Evolutionary conservation across 805 yeast genomes (phyloP).

Genomic region (Ogataea corticis): DNA sequence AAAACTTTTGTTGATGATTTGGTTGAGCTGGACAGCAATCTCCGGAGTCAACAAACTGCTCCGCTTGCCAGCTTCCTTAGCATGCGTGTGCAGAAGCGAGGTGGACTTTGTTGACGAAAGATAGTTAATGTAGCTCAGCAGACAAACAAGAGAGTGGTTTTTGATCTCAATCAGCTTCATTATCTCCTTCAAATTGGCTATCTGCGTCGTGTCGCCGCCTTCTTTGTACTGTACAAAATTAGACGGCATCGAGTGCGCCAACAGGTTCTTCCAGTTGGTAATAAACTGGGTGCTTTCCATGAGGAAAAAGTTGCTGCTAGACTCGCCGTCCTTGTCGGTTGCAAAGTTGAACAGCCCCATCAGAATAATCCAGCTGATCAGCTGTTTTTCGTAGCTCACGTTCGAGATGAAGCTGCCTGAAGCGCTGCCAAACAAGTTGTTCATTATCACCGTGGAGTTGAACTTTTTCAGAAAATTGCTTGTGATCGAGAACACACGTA

Average conservation of each 20-base stretch:
- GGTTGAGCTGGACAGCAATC: slow-evolving; percentile 32
- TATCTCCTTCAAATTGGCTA: slow-evolving; percentile 36
- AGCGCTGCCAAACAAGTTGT: slow-evolving; percentile 33
- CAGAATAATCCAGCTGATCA: slow-evolving; percentile 62
- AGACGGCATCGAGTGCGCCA: slow-evolving; percentile 50
- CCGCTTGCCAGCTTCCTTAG: slow-evolving; percentile 24
- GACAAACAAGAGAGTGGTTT: slow-evolving; percentile 57
- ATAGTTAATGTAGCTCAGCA: slow-evolving; percentile 53
- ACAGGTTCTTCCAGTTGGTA: slow-evolving; percentile 60
- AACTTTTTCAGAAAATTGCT: slow-evolving; percentile 34
- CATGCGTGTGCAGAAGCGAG: slow-evolving; percentile 26
- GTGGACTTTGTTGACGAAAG: slow-evolving; percentile 45
- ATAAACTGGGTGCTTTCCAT: slow-evolving; percentile 61
- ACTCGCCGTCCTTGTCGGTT: slow-evolving; percentile 25
- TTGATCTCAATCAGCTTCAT: slow-evolving; percentile 49
- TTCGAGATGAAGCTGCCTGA: slow-evolving; percentile 32
- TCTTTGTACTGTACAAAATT: slow-evolving; percentile 35
- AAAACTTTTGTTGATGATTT: slow-evolving; percentile 33
- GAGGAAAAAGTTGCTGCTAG: slow-evolving; percentile 51
- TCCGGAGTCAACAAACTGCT: slow-evolving; percentile 34
- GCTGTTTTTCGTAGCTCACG: slow-evolving; percentile 36
- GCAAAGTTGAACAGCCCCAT: slow-evolving; percentile 62
- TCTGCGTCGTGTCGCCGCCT: slow-evolving; percentile 32
- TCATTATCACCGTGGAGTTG: slow-evolving; percentile 37
- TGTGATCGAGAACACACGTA: slow-evolving; percentile 32